A percentile compares a stretch with the other conserved stretches of the same genome.
phyloP scores from a whole-genome alignment of 225 moss, liverwort and hornwort genomes.

The Sphagnum contortum region DNA sequence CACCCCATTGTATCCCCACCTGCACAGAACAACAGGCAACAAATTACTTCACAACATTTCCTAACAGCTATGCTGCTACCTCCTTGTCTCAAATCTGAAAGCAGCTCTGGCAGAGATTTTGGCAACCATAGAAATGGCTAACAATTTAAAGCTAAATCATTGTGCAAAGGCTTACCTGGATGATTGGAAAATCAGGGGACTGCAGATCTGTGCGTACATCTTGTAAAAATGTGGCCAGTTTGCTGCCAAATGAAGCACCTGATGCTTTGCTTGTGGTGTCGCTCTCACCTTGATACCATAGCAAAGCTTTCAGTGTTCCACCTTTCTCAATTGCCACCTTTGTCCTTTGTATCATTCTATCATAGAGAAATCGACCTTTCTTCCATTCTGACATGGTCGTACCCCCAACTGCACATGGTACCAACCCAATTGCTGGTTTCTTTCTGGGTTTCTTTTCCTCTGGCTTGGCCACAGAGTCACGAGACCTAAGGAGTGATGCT shows the following conservation, averaged over 20 bases:
- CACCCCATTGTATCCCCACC: conserved; percentile 58
- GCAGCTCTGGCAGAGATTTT: no score
- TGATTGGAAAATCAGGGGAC: conserved; percentile 30
- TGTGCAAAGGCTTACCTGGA: conserved; percentile 30
- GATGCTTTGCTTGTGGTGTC: conserved; percentile 22
- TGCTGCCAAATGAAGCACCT: conserved; percentile 29
- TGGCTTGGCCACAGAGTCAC: conserved; percentile 19
- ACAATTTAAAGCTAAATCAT: no score
- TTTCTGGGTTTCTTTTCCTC: neutral
- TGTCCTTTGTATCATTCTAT: conserved; percentile 47
- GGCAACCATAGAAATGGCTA: no score
- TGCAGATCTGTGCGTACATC: conserved; percentile 50
- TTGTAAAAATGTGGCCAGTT: conserved; percentile 34
- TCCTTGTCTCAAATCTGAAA: neutral
- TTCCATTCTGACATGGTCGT: conserved; percentile 54
- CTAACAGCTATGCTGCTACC: neutral
- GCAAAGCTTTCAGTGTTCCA: conserved; percentile 32
- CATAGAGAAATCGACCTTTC: conserved; percentile 36
- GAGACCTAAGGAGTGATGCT: conserved; percentile 37
- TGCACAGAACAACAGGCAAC: conserved; percentile 6
- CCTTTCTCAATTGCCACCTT: conserved; percentile 27
- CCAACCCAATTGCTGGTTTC: conserved; percentile 41
- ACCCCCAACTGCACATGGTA: conserved; percentile 64
- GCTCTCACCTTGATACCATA: conserved; percentile 83
- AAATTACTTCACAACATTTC: neutral